Conservation (phyloP, 345 rosid genomes). For the Rubroshorea leprosula region DNA sequence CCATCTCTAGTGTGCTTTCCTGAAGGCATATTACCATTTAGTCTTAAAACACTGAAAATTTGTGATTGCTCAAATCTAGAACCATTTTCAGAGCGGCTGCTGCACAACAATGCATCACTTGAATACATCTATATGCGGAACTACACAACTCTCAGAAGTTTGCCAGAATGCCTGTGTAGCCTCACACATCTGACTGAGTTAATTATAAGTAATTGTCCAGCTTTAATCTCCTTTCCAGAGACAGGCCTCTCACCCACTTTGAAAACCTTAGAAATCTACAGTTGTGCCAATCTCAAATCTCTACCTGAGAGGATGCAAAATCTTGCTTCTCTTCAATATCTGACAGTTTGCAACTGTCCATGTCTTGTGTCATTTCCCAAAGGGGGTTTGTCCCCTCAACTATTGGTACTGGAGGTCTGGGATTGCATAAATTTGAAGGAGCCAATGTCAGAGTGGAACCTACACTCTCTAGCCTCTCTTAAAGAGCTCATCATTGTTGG, state of each 20-base stretch:
- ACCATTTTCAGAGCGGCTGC: conserved; percentile 8
- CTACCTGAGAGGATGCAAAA: background rate
- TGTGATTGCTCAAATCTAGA: conserved; percentile 2
- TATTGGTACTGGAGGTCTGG: background rate
- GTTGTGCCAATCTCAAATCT: background rate
- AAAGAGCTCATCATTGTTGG: conserved; percentile 15
- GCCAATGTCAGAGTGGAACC: background rate
- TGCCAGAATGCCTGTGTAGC: conserved; percentile 4
- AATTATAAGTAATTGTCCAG: conserved; percentile 3
- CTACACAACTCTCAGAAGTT: background rate
- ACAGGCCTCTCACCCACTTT: conserved; percentile 16
- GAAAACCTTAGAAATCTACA: conserved; percentile 1
- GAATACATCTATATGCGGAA: background rate
- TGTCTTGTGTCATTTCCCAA: background rate
- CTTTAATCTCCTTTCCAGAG: conserved; percentile 18
- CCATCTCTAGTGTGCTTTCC: conserved; percentile 21
- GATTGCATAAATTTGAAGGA: background rate
- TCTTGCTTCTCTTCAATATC: background rate
- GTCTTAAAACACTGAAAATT: conserved; percentile 13
- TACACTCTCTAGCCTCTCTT: conserved; percentile 15
- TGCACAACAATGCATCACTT: conserved; percentile 15
- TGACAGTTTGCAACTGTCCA: background rate
- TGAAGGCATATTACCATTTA: conserved; percentile 7
- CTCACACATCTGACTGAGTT: conserved; percentile 15
- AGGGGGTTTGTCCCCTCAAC: background rate